Conservation (phyloP, 768 basidiomycete genomes). For the Suillus cothurnatus region DNA sequence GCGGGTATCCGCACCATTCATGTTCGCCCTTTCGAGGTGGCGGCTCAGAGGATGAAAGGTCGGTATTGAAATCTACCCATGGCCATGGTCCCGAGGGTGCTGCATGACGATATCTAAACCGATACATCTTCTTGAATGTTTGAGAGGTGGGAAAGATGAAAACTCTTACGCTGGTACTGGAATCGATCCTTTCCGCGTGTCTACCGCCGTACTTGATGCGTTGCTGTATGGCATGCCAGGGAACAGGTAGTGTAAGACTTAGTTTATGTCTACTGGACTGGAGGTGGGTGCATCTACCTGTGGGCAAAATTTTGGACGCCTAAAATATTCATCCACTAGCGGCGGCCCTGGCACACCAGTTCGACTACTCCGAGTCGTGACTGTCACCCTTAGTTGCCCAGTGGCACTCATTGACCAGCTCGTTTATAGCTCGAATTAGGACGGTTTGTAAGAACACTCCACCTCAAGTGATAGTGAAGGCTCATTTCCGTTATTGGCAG, state of each 20-base stretch:
- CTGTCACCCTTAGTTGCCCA: too few species aligned
- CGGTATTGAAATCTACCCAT: slow-evolving; percentile 40
- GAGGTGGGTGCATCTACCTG: background rate
- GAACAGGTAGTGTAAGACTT: too few species aligned
- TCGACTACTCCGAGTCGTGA: too few species aligned
- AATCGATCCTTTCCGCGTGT: background rate
- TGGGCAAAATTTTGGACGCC: background rate
- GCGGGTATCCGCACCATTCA: slow-evolving; percentile 46
- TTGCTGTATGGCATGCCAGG: background rate
- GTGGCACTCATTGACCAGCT: too few species aligned
- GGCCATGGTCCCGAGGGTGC: slow-evolving; percentile 45
- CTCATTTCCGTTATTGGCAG: too few species aligned
- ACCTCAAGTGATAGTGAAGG: too few species aligned
- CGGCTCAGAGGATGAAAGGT: slow-evolving; percentile 16
- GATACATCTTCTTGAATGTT: background rate
- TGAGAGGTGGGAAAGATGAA: background rate
- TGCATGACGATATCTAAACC: slow-evolving; percentile 36
- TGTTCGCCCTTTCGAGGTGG: background rate
- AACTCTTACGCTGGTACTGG: background rate
- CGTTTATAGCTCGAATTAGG: too few species aligned
- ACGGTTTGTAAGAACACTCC: too few species aligned
- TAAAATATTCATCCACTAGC: background rate
- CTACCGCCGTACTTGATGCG: background rate
- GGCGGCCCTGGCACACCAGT: background rate
- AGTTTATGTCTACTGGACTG: background rate